Conservation (phyloP, 1,284 basidiomycete genomes). For the Amylostereum areolatum region DNA sequence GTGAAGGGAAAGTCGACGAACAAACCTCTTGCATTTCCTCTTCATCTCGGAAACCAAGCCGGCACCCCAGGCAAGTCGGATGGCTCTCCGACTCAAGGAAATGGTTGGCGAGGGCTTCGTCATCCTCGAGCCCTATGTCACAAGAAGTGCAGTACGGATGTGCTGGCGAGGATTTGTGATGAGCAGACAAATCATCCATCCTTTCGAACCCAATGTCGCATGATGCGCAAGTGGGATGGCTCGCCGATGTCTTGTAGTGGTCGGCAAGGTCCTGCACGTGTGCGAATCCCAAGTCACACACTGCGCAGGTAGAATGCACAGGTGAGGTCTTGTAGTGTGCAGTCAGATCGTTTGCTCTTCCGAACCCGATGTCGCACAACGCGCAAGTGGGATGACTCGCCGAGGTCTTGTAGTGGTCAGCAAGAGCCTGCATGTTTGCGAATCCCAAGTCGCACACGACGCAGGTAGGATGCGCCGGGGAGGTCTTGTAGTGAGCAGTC, state of each 20-base stretch:
- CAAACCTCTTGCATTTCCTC: neutral
- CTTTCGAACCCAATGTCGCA: too few relatives aligned
- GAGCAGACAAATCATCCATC: too few relatives aligned
- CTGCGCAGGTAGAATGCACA: neutral
- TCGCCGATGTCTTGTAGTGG: constrained; percentile 6
- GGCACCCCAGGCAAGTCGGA: neutral
- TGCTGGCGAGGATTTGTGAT: neutral
- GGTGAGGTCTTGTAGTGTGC: neutral
- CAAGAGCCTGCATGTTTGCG: constrained; percentile 6
- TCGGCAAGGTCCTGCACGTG: constrained; percentile 6
- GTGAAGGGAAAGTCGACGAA: neutral
- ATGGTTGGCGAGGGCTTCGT: neutral
- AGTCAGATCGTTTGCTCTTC: too few relatives aligned
- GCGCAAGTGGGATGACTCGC: neutral
- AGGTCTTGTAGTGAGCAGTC: constrained; percentile 5
- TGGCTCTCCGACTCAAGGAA: neutral
- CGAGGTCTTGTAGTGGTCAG: constrained; percentile 11
- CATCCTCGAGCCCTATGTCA: neutral
- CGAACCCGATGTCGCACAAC: too few relatives aligned
- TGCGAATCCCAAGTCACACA: neutral
- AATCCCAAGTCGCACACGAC: neutral
- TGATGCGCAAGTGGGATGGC: too few relatives aligned
- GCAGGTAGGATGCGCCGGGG: neutral
- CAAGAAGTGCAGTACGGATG: neutral
- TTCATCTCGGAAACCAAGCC: neutral